These are phyloP conservation scores for Aspergillus latus DNA, from an alignment of 2,329 filamentous ascomycete genomes.

Conservation along the genomic window DNA sequence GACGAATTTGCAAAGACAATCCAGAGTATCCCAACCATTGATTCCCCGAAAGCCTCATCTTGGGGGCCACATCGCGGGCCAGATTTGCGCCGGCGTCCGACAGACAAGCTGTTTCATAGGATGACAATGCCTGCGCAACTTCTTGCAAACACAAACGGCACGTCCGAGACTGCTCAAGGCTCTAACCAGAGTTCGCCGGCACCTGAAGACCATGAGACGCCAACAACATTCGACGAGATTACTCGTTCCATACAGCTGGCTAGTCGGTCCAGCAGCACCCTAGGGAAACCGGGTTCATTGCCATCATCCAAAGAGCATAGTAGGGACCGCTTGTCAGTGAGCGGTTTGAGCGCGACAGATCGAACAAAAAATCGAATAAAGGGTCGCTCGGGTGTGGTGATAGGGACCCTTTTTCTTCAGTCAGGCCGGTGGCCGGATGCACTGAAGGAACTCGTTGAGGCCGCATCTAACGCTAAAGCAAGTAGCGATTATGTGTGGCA, in stretches of 20 bases:
- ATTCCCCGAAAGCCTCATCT: conserved; percentile 64
- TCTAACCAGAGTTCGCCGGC: conserved; percentile 38
- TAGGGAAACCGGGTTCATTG: conserved; percentile 37
- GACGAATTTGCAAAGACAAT: conserved; percentile 70
- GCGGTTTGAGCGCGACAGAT: conserved; percentile 75
- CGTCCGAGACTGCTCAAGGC: conserved; percentile 40
- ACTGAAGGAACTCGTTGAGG: conserved; percentile 77
- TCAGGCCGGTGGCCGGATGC: conserved; percentile 89
- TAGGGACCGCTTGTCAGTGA: conserved; percentile 61
- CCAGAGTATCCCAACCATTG: conserved; percentile 71
- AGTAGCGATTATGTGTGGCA: conserved; percentile 96
- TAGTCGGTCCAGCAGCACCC: conserved; percentile 38
- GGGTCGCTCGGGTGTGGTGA: conserved; percentile 72
- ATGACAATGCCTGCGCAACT: conserved; percentile 73
- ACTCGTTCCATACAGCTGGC: conserved; percentile 45
- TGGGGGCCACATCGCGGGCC: conserved; percentile 52
- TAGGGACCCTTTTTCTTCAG: conserved; percentile 83
- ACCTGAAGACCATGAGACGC: conserved; percentile 42
- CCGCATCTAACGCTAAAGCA: conserved; percentile 71
- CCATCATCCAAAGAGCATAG: conserved; percentile 53
- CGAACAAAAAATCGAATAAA: conserved; percentile 77
- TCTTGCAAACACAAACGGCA: conserved; percentile 43
- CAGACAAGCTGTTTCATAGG: conserved; percentile 63
- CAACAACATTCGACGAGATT: conserved; percentile 57
- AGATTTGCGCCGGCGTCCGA: conserved; percentile 43